Evolutionary conservation across 1,284 basidiomycete species (phyloP).

Genomic region (Puccinia triticina): DNA sequence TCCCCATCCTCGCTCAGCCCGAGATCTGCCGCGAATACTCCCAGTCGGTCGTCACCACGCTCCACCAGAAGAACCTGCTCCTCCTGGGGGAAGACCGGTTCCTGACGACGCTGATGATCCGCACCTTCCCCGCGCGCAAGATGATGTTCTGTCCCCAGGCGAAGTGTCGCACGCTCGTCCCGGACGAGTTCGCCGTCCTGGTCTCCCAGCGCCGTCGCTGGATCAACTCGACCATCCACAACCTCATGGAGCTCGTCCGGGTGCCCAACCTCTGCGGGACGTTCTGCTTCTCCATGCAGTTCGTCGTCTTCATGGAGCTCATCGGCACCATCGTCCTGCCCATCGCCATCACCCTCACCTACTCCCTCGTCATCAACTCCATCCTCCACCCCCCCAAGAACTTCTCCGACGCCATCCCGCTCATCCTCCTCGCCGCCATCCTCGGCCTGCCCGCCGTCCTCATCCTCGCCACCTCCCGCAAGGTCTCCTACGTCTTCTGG

Average conservation of each 20-base stretch:
- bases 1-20: conserved; percentile 94
- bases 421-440: conserved; percentile 84
- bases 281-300: conserved; percentile 66
- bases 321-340: conserved; percentile 93
- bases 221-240: conserved; percentile 99
- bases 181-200: conserved; percentile 88
- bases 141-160: conserved; percentile 99
- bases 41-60: conserved; percentile 85
- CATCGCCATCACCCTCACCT: conserved; percentile 89
- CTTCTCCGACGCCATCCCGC: conserved; percentile 91
- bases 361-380: conserved; percentile 78
- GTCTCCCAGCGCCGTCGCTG: conserved; percentile 96
- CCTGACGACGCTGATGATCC: conserved; percentile 87
- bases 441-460: conserved; percentile 90
- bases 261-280: conserved; percentile 82
- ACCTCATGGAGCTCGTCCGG: conserved; percentile 96
- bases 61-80: conserved; percentile 97
- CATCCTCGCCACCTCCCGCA: conserved; percentile 89
- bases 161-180: conserved; percentile 89
- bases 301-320: conserved; percentile 97
- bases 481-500: conserved; percentile 95
- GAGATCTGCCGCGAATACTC: conserved; percentile 98
- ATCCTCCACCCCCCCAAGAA: conserved; percentile 75
- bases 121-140: conserved; percentile 91
- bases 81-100: conserved; percentile 98